Evolutionary conservation across 1,284 basidiomycete genomes (phyloP).

Genomic region (Ganoderma lingzhi): DNA sequence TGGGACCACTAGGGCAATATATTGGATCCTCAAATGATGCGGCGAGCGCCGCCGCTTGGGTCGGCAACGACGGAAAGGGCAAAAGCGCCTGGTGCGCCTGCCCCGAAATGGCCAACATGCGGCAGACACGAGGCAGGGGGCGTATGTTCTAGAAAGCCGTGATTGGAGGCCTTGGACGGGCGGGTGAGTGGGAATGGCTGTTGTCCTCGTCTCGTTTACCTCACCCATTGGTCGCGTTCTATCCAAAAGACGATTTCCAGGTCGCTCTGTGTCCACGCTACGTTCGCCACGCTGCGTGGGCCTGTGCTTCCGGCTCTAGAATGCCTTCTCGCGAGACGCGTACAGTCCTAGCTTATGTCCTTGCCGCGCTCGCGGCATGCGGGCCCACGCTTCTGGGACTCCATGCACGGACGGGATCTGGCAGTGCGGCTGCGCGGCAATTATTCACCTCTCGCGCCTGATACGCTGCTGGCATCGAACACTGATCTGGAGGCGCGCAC

Average conservation of each 20-base stretch:
- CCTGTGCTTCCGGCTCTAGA: constrained; percentile 20
- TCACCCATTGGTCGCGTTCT: constrained; percentile 28
- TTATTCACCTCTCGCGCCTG: constrained; percentile 29
- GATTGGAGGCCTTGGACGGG: constrained; percentile 21
- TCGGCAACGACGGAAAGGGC: constrained; percentile 32
- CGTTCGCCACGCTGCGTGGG: constrained; percentile 16
- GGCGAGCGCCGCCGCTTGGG: constrained; percentile 30
- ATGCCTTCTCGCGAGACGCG: constrained; percentile 4
- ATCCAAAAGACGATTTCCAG: constrained; percentile 12
- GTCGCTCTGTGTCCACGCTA: constrained; percentile 18
- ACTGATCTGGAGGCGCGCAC: constrained; percentile 29
- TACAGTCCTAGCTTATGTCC: constrained; percentile 2
- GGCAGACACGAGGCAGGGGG: constrained; percentile 32
- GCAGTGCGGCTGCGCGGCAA: constrained; percentile 26
- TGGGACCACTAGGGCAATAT: constrained; percentile 16
- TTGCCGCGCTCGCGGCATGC: constrained; percentile 11
- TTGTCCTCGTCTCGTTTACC: constrained; percentile 34
- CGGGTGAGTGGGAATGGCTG: constrained; percentile 24
- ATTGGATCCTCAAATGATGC: constrained; percentile 21
- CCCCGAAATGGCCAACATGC: constrained; percentile 36
- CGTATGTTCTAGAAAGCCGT: constrained; percentile 28
- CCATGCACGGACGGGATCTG: constrained; percentile 10
- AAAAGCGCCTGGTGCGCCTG: constrained; percentile 36
- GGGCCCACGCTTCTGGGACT: constrained; percentile 7
- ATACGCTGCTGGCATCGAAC: constrained; percentile 31